A percentile compares a stretch with the other conserved stretches of the same genome.
Conservation (phyloP, 208 protist species). For the Trypanosoma mega region DNA sequence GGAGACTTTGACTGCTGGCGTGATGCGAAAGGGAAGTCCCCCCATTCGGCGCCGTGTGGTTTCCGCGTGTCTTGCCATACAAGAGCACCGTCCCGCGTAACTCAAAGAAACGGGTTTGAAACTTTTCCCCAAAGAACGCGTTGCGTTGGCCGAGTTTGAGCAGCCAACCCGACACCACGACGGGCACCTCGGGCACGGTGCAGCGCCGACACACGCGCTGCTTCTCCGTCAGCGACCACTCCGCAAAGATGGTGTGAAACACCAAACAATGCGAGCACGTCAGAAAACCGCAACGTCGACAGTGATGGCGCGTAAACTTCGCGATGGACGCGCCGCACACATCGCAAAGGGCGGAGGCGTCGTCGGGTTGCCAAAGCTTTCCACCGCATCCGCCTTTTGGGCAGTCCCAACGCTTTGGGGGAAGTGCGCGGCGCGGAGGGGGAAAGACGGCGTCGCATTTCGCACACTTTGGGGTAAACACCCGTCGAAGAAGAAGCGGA, state of each 20-base stretch:
- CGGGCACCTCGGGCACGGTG: slow-evolving; percentile 13
- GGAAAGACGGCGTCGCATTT: slow-evolving; percentile 12
- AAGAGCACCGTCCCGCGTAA: slow-evolving; percentile 21
- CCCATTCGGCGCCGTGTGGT: neutral
- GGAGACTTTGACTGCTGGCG: too few species aligned
- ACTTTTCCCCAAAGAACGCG: slow-evolving; percentile 22
- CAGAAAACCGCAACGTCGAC: slow-evolving; percentile 24
- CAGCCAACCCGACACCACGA: slow-evolving; percentile 12
- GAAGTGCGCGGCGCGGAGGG: neutral
- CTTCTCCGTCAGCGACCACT: slow-evolving; percentile 18
- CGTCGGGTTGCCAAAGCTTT: slow-evolving; percentile 25
- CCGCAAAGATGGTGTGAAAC: slow-evolving; percentile 7
- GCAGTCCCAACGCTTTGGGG: slow-evolving; percentile 22
- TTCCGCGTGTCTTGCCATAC: slow-evolving; percentile 9
- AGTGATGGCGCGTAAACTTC: slow-evolving; percentile 30
- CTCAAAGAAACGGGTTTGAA: slow-evolving; percentile 20
- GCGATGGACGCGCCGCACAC: slow-evolving; percentile 3
- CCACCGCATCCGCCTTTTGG: slow-evolving; percentile 8
- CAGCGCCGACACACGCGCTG: slow-evolving; percentile 25
- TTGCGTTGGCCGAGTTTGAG: slow-evolving; percentile 15
- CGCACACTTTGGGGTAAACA: slow-evolving; percentile 12
- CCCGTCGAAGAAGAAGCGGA: neutral
- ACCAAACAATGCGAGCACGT: slow-evolving; percentile 20
- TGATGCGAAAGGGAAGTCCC: too few species aligned
- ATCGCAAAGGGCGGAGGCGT: slow-evolving; percentile 15